These are phyloP conservation scores for Vitis hybrid DNA, from an alignment of 177 flowering plant genomes.

Conservation along the genomic window DNA sequence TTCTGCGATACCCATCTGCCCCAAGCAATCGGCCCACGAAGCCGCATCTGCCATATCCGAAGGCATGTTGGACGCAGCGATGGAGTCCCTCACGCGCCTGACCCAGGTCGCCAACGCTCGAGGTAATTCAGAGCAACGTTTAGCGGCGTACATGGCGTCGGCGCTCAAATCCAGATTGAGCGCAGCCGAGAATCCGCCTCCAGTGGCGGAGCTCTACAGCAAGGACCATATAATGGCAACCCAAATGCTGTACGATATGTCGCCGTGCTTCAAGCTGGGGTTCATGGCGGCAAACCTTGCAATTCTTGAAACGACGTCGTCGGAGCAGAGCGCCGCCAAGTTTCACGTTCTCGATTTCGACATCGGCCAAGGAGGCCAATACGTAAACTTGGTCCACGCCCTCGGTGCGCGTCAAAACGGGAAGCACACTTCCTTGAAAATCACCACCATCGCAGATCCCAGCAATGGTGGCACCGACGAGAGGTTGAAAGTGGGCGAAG, in stretches of 20 bases:
- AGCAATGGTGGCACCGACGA: slow-evolving; percentile 19
- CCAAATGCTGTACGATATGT: slow-evolving; percentile 56
- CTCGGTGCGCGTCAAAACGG: slow-evolving; percentile 31
- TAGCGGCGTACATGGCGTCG: slow-evolving; percentile 39
- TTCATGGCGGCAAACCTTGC: slow-evolving; percentile 77
- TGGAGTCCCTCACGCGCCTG: slow-evolving; percentile 51
- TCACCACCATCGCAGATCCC: slow-evolving; percentile 46
- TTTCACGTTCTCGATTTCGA: slow-evolving; percentile 68
- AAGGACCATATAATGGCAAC: slow-evolving; percentile 45
- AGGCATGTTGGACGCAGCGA: slow-evolving; percentile 46
- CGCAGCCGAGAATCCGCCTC: slow-evolving; percentile 30
- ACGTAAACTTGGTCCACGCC: slow-evolving; percentile 46
- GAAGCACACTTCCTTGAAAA: slow-evolving; percentile 35
- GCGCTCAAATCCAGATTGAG: slow-evolving; percentile 56
- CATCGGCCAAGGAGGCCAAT: slow-evolving; percentile 61
- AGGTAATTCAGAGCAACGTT: slow-evolving; percentile 66
- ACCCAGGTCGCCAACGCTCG: slow-evolving; percentile 30
- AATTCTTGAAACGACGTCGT: slow-evolving; percentile 58
- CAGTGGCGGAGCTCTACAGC: slow-evolving; percentile 37
- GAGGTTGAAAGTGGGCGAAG: slow-evolving; percentile 37
- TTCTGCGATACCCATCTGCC: slow-evolving; percentile 16
- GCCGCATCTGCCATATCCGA: slow-evolving; percentile 70
- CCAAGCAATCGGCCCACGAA: slow-evolving; percentile 55
- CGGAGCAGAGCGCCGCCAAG: slow-evolving; percentile 5
- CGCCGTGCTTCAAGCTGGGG: slow-evolving; percentile 76